These are phyloP conservation scores for Pholiota adiposa DNA, from an alignment of 1,284 basidiomycete genomes.

Conservation along the genomic window DNA sequence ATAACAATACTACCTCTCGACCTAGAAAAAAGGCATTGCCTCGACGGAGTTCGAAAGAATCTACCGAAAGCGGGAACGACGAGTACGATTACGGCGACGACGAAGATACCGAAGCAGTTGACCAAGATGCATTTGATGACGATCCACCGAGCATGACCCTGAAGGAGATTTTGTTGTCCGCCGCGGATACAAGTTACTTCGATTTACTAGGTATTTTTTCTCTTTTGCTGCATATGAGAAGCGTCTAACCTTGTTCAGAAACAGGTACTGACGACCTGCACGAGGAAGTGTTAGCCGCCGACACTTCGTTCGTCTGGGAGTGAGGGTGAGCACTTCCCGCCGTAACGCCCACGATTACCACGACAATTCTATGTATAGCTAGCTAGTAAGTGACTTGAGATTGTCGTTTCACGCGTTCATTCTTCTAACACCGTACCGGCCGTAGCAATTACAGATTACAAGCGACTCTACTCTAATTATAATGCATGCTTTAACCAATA, in stretches of 20 bases:
- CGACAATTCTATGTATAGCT: background rate
- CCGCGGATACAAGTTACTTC: constrained; percentile 39
- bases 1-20: constrained; percentile 15
- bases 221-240: background rate
- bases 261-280: constrained; percentile 12
- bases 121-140: constrained; percentile 18
- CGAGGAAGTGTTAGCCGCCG: constrained; percentile 10
- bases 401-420: background rate
- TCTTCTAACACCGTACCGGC: background rate
- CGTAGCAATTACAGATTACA: background rate
- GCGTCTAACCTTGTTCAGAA: background rate
- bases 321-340: background rate
- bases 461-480: background rate
- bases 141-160: constrained; percentile 43
- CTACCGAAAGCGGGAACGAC: background rate
- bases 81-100: background rate
- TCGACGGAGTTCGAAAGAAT: background rate
- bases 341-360: background rate
- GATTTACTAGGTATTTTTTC: constrained; percentile 30
- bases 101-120: background rate
- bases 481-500: background rate
- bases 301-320: constrained; percentile 20
- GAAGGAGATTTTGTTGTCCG: constrained; percentile 40
- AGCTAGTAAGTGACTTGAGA: background rate
- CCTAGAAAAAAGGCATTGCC: constrained; percentile 4